A percentile compares a stretch with the other conserved stretches of the same genome.
phyloP scores from a whole-genome alignment of 176 grass and related monocot genomes.

The Paspalum notatum region DNA sequence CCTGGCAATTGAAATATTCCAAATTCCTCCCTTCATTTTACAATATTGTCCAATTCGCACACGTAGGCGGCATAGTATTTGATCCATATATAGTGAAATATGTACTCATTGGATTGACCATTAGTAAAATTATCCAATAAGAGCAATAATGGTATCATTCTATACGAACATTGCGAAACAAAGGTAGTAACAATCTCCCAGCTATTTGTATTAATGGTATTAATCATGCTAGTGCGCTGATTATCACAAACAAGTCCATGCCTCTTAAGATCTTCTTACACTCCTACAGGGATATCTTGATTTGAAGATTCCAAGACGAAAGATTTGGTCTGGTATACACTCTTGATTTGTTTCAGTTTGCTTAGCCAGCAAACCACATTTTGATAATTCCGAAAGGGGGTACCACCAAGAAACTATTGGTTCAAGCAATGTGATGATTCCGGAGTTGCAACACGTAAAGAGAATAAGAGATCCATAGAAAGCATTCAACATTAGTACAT shows the following conservation, averaged over 20 bases:
- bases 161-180: background rate
- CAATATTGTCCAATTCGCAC: background rate
- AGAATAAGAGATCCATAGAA: slow-evolving; percentile 25
- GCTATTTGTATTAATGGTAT: background rate
- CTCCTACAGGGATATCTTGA: slow-evolving; percentile 18
- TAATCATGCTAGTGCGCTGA: background rate
- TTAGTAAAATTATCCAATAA: background rate
- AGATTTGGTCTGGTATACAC: background rate
- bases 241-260: background rate
- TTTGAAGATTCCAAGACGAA: slow-evolving; percentile 29
- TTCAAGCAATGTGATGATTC: background rate
- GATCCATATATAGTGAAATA: background rate
- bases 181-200: background rate
- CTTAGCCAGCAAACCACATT: background rate
- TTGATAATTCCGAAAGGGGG: background rate
- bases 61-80: background rate
- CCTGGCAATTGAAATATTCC: background rate
- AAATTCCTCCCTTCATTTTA: background rate
- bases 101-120: background rate
- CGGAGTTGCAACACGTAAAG: slow-evolving; percentile 1
- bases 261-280: background rate
- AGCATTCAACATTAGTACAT: slow-evolving; percentile 30
- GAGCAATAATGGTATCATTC: background rate
- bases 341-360: background rate
- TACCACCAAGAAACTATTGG: background rate